Evolutionary conservation across 2,329 filamentous ascomycete genomes (phyloP).

Genomic region (Tetracladium maxilliforme): DNA sequence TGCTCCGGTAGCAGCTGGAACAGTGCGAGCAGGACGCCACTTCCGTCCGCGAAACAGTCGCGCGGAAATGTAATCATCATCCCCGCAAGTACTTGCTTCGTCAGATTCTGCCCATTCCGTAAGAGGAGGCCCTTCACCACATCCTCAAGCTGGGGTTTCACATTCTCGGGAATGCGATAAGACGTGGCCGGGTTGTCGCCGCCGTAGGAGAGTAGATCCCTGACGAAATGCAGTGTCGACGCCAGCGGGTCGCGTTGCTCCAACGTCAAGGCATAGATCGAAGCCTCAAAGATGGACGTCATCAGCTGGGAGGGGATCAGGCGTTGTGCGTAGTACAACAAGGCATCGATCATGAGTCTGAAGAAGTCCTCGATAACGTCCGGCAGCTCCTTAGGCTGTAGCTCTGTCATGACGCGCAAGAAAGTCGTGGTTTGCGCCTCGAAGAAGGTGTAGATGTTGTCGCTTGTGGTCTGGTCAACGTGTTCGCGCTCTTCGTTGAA

Average conservation of each 20-base stretch:
- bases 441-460: constrained; percentile 87
- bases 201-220: constrained; percentile 82
- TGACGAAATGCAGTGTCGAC: constrained; percentile 82
- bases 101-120: constrained; percentile 59
- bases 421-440: constrained; percentile 86
- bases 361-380: constrained; percentile 64
- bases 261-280: constrained; percentile 71
- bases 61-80: constrained; percentile 99
- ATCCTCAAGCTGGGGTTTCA: constrained; percentile 57
- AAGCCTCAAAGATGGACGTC: constrained; percentile 72
- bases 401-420: constrained; percentile 73
- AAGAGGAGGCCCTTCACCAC: constrained; percentile 60
- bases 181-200: constrained; percentile 57
- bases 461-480: constrained; percentile 66
- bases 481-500: constrained; percentile 84
- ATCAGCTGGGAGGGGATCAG: constrained; percentile 69
- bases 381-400: constrained; percentile 47
- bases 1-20: constrained; percentile 77
- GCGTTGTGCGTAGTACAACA: constrained; percentile 82
- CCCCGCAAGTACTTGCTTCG: constrained; percentile 82
- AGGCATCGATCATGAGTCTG: constrained; percentile 77
- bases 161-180: constrained; percentile 38
- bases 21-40: constrained; percentile 75
- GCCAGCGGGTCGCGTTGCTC: constrained; percentile 87
- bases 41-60: constrained; percentile 90